Evolutionary conservation across 2,329 filamentous ascomycete species (phyloP), one percentile per base, ranked within the genome.

Genomic region (Amesomyces nigricolor): DNA sequence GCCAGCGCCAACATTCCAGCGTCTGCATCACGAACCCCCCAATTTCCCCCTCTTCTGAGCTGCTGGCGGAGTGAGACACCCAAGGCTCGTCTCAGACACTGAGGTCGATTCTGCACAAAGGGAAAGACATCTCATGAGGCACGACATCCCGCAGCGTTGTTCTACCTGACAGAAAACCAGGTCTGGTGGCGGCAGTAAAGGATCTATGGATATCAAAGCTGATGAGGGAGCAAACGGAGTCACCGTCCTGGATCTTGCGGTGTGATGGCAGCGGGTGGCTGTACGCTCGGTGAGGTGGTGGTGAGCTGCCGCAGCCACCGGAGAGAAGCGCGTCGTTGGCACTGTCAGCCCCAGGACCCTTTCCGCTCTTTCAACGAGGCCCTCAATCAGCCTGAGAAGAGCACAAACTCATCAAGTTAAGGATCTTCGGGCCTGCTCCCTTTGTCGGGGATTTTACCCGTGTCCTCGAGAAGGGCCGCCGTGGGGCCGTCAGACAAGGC

Each of bases 371-470:
- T 35, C 6, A 13, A 13, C 32, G 32, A 35, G 9, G 32, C 4
- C 32, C 32, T 35, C 11, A 9, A 35, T 35, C 32, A 13, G 11
- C 16, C 38, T 29, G 37, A 14, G 38, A 42, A 46, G 26, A 50
- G 46, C 37, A 19, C 16, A 26, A 44, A 43, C 26, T 32, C 42
- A 44, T 48, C 30, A 29, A 17, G 58, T 59, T 58, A 58, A 58
- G 51, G 61, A 58, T 61, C 51, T 53, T 56, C 57, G 58, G 58
- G 57, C 53, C 57, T 58, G 60, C 57, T 59, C 56, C 56, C 54
- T 57, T 61, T 56, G 59, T 64, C 62, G 62, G 61, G 57, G 59
- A 42, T 57, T 64, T 63, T 61, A 60, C 56, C 59, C 58, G 46
- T 49, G 50, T 19, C 30, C 56, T 58, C 54, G 46, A 57, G 58